Evolutionary conservation across 805 yeast genomes (phyloP).

Genomic region (Saccharomycopsis schoenii): DNA sequence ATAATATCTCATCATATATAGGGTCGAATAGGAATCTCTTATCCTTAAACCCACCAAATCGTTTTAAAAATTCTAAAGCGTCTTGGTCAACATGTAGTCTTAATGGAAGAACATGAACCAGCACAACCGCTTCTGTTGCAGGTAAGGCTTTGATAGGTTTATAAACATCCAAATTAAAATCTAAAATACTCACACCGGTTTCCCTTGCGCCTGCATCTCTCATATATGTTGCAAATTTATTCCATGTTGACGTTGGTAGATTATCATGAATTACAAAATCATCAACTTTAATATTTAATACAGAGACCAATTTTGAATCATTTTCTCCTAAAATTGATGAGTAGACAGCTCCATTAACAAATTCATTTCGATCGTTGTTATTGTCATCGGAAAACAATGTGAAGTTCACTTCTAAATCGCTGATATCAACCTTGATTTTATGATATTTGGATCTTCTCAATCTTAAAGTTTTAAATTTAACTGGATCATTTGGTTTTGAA

Average conservation of each 20-base stretch:
- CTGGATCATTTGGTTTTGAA: conserved; percentile 20
- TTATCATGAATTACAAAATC: conserved; percentile 62
- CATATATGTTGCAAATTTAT: conserved; percentile 65
- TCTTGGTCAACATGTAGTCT: conserved; percentile 88
- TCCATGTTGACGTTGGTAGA: conserved; percentile 85
- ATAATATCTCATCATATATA: conserved; percentile 52
- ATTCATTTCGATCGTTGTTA: conserved; percentile 18
- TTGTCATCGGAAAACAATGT: conserved; percentile 32
- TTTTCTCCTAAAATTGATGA: conserved; percentile 19
- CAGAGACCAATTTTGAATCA: conserved; percentile 38
- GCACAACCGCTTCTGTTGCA: conserved; percentile 57
- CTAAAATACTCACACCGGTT: conserved; percentile 54
- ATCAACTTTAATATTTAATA: conserved; percentile 38
- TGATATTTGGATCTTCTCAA: conserved; percentile 56
- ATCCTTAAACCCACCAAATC: conserved; percentile 79
- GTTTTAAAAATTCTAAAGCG: conserved; percentile 69
- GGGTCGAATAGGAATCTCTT: conserved; percentile 51
- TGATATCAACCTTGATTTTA: conserved; percentile 48
- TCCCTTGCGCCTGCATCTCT: conserved; percentile 64
- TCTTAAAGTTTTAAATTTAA: conserved; percentile 35
- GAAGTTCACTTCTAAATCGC: conserved; percentile 38
- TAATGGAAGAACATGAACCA: conserved; percentile 53
- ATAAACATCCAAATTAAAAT: conserved; percentile 42
- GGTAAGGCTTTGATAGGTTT: conserved; percentile 55
- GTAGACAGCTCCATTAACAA: background rate